phyloP scores from a whole-genome alignment of 1,139 yeast species.

The Chernovozyma sophiae-reginae region DNA sequence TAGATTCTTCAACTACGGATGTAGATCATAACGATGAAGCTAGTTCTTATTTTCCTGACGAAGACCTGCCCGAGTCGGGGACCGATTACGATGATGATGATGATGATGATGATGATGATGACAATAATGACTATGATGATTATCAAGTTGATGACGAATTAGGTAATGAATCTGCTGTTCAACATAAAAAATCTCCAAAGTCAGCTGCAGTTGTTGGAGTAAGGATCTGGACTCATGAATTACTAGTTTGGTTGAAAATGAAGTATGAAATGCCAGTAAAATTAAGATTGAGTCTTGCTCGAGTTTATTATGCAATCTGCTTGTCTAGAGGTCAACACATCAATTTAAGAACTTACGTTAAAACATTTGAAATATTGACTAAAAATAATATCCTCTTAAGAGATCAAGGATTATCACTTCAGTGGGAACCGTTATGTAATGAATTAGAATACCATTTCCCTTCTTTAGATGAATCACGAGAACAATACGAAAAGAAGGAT shows the following conservation, averaged over 20 bases:
- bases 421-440: slow-evolving; percentile 48
- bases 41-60: slow-evolving; percentile 15
- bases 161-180: slow-evolving; percentile 29
- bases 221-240: slow-evolving; percentile 85
- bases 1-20: slow-evolving; percentile 12
- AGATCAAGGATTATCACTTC: slow-evolving; percentile 38
- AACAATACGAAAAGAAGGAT: slow-evolving; percentile 38
- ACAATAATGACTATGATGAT: slow-evolving; percentile 23
- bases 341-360: slow-evolving; percentile 59
- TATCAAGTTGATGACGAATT: slow-evolving; percentile 44
- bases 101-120: slow-evolving; percentile 35
- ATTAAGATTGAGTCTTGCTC: slow-evolving; percentile 58
- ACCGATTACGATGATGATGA: slow-evolving; percentile 38
- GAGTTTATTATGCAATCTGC: slow-evolving; percentile 69
- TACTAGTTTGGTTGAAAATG: slow-evolving; percentile 74
- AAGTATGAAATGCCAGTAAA: slow-evolving; percentile 77
- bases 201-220: slow-evolving; percentile 74
- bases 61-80: slow-evolving; percentile 17
- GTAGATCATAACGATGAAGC: slow-evolving; percentile 18
- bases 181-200: slow-evolving; percentile 58
- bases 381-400: slow-evolving; percentile 45
- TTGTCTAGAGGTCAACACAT: slow-evolving; percentile 73
- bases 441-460: slow-evolving; percentile 36
- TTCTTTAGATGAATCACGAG: slow-evolving; percentile 24
- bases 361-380: slow-evolving; percentile 56